Percentiles rank a stretch among this genome's conserved stretches.
Evolutionary conservation across 1,284 basidiomycete genomes (phyloP).

Genomic region (Puccinia novopanici): DNA sequence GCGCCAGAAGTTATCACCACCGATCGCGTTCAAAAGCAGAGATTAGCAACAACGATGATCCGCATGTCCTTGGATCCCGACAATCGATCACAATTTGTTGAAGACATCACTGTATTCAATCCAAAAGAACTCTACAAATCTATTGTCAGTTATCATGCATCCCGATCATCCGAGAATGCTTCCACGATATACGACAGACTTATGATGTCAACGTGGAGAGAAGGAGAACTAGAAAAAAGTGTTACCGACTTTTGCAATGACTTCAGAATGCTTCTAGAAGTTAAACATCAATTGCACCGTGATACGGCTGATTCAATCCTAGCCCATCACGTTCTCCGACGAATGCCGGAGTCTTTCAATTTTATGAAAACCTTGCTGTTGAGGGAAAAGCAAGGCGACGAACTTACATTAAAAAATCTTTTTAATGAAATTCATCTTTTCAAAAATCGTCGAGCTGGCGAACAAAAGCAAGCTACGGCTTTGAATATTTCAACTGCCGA

Average conservation of each 20-base stretch:
- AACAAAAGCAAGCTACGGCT: neutral
- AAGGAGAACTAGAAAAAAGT: too few relatives aligned
- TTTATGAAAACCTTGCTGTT: too few relatives aligned
- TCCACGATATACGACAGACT: neutral
- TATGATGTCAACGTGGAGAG: neutral
- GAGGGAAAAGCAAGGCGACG: too few relatives aligned
- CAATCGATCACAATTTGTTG: too few relatives aligned
- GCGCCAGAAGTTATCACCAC: too few relatives aligned
- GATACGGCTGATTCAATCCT: too few relatives aligned
- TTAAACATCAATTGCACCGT: neutral
- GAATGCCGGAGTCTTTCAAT: too few relatives aligned
- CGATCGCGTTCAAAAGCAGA: too few relatives aligned
- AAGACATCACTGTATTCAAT: too few relatives aligned
- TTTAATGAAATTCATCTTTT: slow-evolving; percentile 1
- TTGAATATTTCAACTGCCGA: neutral
- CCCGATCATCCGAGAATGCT: neutral
- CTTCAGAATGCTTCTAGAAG: neutral
- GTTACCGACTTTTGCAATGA: neutral
- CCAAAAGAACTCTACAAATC: neutral
- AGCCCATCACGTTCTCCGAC: too few relatives aligned
- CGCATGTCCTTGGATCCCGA: too few relatives aligned
- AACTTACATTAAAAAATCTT: neutral
- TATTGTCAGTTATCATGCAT: neutral
- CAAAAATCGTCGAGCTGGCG: neutral
- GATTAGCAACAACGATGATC: too few relatives aligned